Percentiles rank a stretch among this genome's conserved stretches.
These are phyloP conservation scores for Acanthamoeba polyphaga DNA, from an alignment of 208 protist genomes.

Conservation along the genomic window DNA sequence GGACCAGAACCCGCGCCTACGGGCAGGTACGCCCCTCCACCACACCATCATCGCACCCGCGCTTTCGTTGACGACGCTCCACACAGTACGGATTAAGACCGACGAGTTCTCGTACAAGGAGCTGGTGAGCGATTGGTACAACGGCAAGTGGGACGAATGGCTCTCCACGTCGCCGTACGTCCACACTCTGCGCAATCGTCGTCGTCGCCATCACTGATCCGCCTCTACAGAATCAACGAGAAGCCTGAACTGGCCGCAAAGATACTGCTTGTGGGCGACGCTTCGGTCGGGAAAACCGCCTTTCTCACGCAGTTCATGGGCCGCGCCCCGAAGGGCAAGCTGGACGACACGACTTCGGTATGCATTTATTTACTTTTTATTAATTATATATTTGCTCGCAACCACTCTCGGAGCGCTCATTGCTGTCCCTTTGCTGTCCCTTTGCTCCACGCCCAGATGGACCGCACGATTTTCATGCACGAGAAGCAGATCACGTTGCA, in stretches of 20 bases:
- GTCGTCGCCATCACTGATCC: not conserved
- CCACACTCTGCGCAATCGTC: not conserved
- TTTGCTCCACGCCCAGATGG: conserved; percentile 2
- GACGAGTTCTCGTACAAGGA: conserved; percentile 73
- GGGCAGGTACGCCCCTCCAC: not conserved
- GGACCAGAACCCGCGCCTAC: conserved; percentile 51
- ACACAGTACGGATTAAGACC: conserved; percentile 46
- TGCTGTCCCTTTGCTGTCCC: too few relatives aligned
- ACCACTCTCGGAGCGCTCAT: not conserved
- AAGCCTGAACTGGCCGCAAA: conserved; percentile 47
- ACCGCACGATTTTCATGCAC: conserved; percentile 54
- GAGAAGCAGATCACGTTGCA: conserved; percentile 47
- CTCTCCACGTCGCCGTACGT: conserved; percentile 61
- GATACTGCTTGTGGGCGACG: conserved; percentile 53
- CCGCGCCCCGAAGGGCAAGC: conserved; percentile 25
- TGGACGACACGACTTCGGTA: conserved; percentile 53
- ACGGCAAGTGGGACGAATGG: conserved; percentile 25
- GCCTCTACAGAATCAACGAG: not conserved
- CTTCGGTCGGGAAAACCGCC: conserved; percentile 25
- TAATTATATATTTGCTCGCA: too few relatives aligned
- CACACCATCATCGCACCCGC: not conserved
- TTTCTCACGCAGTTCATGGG: conserved; percentile 65
- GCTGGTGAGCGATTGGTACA: conserved; percentile 61
- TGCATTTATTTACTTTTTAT: too few relatives aligned
- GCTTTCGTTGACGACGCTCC: not conserved